Conservation (phyloP, 192 early-diverging fungal genomes). For the Allomyces macrogynus region DNA sequence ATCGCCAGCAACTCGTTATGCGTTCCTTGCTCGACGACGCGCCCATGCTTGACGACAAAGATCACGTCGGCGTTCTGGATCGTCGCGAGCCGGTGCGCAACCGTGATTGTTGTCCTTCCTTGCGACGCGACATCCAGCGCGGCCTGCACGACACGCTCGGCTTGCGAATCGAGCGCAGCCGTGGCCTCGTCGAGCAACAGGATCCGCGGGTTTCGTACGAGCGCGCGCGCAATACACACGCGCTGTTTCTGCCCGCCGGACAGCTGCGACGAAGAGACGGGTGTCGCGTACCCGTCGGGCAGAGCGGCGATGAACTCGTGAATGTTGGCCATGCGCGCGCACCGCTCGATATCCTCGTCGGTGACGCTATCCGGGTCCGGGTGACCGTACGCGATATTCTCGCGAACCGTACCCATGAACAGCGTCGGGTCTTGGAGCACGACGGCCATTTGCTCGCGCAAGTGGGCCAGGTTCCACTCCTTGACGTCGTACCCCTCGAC, state of each 20-base stretch:
- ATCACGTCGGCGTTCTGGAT: slow-evolving; percentile 64
- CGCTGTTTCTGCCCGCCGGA: slow-evolving; percentile 51
- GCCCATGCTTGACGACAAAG: slow-evolving; percentile 40
- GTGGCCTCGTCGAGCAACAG: slow-evolving; percentile 72
- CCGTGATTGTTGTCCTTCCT: slow-evolving; percentile 55
- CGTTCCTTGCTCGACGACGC: slow-evolving; percentile 43
- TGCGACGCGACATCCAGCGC: slow-evolving; percentile 44
- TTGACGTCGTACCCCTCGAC: slow-evolving; percentile 22
- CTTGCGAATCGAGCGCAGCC: slow-evolving; percentile 57
- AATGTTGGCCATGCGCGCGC: slow-evolving; percentile 30
- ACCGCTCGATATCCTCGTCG: slow-evolving; percentile 21
- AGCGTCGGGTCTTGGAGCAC: slow-evolving; percentile 36
- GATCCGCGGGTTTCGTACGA: slow-evolving; percentile 43
- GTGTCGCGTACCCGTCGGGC: background rate
- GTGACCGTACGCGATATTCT: slow-evolving; percentile 37
- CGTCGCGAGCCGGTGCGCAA: slow-evolving; percentile 63
- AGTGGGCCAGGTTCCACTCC: slow-evolving; percentile 16
- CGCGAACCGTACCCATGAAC: slow-evolving; percentile 34
- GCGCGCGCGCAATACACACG: slow-evolving; percentile 49
- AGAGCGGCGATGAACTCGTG: slow-evolving; percentile 18
- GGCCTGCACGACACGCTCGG: slow-evolving; percentile 57
- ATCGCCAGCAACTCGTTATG: slow-evolving; percentile 38
- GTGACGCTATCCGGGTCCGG: slow-evolving; percentile 17
- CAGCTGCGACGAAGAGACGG: slow-evolving; percentile 10
- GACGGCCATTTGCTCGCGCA: slow-evolving; percentile 27